Evolutionary conservation across 208 protist species (phyloP).

Genomic region (Angomonas deanei): DNA sequence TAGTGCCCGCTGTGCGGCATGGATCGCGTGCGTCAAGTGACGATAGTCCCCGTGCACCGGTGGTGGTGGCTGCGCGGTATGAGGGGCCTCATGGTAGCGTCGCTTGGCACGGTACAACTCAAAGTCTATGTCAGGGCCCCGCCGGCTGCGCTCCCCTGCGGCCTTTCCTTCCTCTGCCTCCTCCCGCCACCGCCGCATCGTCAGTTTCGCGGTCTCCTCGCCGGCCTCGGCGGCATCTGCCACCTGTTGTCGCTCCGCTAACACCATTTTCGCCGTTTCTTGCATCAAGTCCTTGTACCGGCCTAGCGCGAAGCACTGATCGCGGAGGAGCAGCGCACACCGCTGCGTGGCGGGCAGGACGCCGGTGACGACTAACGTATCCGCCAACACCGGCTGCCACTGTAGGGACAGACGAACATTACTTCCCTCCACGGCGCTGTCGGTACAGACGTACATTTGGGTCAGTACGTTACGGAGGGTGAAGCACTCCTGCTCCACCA

Average conservation of each 20-base stretch:
- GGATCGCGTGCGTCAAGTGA: slow-evolving; percentile 31
- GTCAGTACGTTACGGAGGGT: slow-evolving; percentile 54
- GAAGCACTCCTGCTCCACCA: slow-evolving; percentile 68
- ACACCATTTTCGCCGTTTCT: slow-evolving; percentile 18
- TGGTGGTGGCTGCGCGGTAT: slow-evolving; percentile 1
- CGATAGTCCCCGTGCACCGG: slow-evolving; percentile 17
- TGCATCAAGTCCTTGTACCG: slow-evolving; percentile 62
- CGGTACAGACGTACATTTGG: slow-evolving; percentile 57
- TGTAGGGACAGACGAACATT: slow-evolving; percentile 37
- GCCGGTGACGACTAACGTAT: slow-evolving; percentile 39
- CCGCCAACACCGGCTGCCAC: slow-evolving; percentile 41
- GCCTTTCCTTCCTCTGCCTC: slow-evolving; percentile 5
- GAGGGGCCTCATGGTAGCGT: not conserved
- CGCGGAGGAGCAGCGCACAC: slow-evolving; percentile 32
- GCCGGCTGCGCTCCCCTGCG: too few species aligned
- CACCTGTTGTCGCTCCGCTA: slow-evolving; percentile 4
- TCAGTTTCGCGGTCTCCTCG: slow-evolving; percentile 8
- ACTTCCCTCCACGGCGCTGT: slow-evolving; percentile 21
- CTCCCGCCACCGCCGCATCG: slow-evolving; percentile 8
- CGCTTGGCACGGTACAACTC: slow-evolving; percentile 9
- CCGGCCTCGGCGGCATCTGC: slow-evolving; percentile 14
- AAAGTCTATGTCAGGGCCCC: slow-evolving; percentile 13
- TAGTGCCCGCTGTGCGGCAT: slow-evolving; percentile 38
- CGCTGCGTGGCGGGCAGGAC: slow-evolving; percentile 20
- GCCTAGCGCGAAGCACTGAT: slow-evolving; percentile 38